phyloP scores from a whole-genome alignment of 345 rosid species.

The Dimocarpus longan region DNA sequence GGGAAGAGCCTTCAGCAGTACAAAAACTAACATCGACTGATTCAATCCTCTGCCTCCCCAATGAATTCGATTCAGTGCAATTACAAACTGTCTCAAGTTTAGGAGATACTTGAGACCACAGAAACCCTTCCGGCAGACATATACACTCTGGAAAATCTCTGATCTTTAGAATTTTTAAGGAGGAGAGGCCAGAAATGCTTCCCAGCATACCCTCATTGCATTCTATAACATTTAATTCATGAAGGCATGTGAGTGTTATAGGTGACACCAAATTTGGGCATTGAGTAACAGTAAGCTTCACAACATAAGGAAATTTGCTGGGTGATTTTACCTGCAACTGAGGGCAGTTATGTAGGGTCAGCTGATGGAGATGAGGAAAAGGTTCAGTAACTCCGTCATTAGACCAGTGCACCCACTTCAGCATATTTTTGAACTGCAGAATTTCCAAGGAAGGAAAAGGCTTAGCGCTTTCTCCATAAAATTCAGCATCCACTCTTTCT shows the following conservation, averaged over 20 bases:
- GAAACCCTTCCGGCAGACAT: too few relatives aligned
- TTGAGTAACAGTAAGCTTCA: neutral
- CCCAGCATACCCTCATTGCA: neutral
- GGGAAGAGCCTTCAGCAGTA: neutral
- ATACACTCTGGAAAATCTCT: neutral
- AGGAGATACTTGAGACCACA: too few relatives aligned
- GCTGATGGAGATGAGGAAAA: neutral
- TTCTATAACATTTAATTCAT: neutral
- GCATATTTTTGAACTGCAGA: neutral
- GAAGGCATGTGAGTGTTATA: neutral
- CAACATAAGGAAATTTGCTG: neutral
- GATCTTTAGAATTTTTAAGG: neutral
- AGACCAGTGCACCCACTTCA: neutral
- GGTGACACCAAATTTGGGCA: neutral
- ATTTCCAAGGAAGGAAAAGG: constrained; percentile 1
- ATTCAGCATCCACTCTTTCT: neutral
- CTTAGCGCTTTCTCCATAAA: neutral
- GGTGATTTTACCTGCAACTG: neutral
- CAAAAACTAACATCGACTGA: neutral
- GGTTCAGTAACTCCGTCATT: neutral
- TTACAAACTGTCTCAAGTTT: too few relatives aligned
- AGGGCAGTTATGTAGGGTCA: neutral
- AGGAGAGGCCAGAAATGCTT: neutral
- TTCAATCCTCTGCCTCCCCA: too few relatives aligned
- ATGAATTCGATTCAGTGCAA: too few relatives aligned